phyloP scores from a whole-genome alignment of 2,329 filamentous ascomycete genomes.

The Cercospora sojina region DNA sequence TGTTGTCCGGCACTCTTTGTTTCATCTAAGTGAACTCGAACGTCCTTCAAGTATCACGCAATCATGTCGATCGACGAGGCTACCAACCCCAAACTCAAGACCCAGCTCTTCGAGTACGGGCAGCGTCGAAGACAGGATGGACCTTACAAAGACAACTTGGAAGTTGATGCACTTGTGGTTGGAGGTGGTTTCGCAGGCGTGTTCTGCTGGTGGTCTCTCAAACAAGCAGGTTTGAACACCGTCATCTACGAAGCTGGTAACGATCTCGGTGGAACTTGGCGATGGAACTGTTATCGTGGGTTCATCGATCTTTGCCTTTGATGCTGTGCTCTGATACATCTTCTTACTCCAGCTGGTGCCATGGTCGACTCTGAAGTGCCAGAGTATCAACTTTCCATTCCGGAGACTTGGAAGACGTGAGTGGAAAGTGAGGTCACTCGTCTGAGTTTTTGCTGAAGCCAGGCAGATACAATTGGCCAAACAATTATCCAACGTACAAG shows the following conservation, averaged over 20 bases:
- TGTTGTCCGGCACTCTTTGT: neutral
- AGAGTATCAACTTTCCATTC: constrained; percentile 50
- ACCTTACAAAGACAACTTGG: constrained; percentile 33
- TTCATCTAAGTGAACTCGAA: neutral
- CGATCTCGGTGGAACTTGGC: constrained; percentile 45
- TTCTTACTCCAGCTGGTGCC: constrained; percentile 42
- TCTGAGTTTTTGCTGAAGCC: constrained; percentile 2
- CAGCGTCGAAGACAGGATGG: constrained; percentile 22
- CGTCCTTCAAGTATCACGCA: neutral
- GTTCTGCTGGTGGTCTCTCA: constrained; percentile 36
- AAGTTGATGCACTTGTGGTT: constrained; percentile 34
- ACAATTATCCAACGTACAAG: constrained; percentile 30
- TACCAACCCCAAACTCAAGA: constrained; percentile 15
- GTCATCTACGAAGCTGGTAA: constrained; percentile 40
- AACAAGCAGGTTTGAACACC: constrained; percentile 33
- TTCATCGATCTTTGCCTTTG: neutral
- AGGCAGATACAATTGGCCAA: constrained; percentile 19
- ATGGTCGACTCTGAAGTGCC: constrained; percentile 50
- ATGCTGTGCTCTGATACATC: neutral
- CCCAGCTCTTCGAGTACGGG: constrained; percentile 24
- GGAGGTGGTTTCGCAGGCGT: constrained; percentile 49
- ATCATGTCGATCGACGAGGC: constrained; percentile 9
- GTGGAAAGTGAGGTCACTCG: neutral
- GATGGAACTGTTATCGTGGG: constrained; percentile 50
- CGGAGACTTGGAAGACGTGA: constrained; percentile 49